phyloP scores from a whole-genome alignment of 2,329 filamentous ascomycete genomes.

The Talaromyces sp. region DNA sequence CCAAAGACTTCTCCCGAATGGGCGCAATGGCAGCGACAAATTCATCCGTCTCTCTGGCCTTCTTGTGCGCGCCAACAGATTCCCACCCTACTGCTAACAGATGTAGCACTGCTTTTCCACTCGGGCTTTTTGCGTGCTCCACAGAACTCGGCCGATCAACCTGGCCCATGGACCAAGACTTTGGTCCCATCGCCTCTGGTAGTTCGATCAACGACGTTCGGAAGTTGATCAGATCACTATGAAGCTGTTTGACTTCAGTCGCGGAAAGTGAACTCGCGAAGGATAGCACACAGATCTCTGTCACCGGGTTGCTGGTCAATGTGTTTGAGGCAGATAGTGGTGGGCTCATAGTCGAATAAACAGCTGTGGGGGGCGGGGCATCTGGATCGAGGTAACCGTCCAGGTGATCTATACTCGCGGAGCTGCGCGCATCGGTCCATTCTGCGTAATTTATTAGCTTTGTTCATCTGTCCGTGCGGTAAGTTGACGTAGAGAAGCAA shows the following conservation, averaged over 20 bases:
- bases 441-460: conserved; percentile 20
- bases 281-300: conserved; percentile 52
- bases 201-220: conserved; percentile 34
- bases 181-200: conserved; percentile 30
- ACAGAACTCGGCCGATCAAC: conserved; percentile 39
- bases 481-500: background rate
- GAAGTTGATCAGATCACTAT: conserved; percentile 43
- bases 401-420: conserved; percentile 21
- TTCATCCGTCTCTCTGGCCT: conserved; percentile 47
- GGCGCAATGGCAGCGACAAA: conserved; percentile 48
- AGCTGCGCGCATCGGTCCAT: conserved; percentile 36
- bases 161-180: conserved; percentile 40
- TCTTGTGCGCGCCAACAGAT: conserved; percentile 53
- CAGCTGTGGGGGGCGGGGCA: conserved; percentile 20
- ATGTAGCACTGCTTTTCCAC: conserved; percentile 47
- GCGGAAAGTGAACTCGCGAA: conserved; percentile 42
- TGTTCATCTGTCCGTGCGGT: background rate
- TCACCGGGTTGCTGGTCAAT: conserved; percentile 46
- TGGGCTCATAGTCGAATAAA: conserved; percentile 38
- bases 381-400: conserved; percentile 28
- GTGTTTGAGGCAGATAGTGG: conserved; percentile 29
- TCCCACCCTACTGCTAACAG: conserved; percentile 56
- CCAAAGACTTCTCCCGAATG: conserved; percentile 45
- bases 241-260: conserved; percentile 30
- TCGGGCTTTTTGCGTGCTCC: conserved; percentile 39